Base-by-base conservation (phyloP, 345 rosid genomes). In the Schrenkiella parvula region DNA sequence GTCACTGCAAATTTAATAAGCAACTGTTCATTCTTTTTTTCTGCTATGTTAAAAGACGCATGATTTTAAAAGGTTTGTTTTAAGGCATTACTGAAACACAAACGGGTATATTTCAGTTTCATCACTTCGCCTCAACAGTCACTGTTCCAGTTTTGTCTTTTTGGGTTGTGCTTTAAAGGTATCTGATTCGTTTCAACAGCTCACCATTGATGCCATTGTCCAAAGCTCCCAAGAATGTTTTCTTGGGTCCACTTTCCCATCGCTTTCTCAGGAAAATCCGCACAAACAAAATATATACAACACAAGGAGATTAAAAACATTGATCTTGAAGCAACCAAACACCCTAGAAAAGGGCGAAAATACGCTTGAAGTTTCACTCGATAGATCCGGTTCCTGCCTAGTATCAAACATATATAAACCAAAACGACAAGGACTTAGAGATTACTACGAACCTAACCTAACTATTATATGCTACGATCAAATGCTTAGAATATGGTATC, bases 401-500 rank as follows among this genome's bases (percentile, higher is more conserved):
- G 64, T 62, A 31, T 51, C 48, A 50, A 51, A 11, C 58, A 52
- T 68, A 60, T 42, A 51, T 62, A 57, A 53, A 48, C 53, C 63
- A 50, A 34, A 52, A 53, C 15, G n/a, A 51, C 42, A 34, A 35
- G 17, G 28, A 42, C 58, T 48, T 34, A 11, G 2, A 34, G 31
- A 4, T 38, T 23, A 50, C 18, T 38, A 18, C 1, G 46, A 41
- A 34, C 68, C 79, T 68, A 69, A 63, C 43, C 64, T 75, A 68
- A 52, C 75, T 47, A 73, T 53, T 57, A 66, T 74, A 66, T 56
- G 26, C 14, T 10, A 15, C 38, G 28, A 25, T 54, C 19, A 42
- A 52, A 54, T 53, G 57, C 52, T 47, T 88, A 91, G 85, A 83
- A 88, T 54, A 91, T 81, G 70, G 99, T 91, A 77, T 93, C 99